Evolutionary conservation across 495 filamentous ascomycete species (phyloP), one percentile per base, ranked within the genome.

Genomic region (Hyphodiscus hymeniophilus): DNA sequence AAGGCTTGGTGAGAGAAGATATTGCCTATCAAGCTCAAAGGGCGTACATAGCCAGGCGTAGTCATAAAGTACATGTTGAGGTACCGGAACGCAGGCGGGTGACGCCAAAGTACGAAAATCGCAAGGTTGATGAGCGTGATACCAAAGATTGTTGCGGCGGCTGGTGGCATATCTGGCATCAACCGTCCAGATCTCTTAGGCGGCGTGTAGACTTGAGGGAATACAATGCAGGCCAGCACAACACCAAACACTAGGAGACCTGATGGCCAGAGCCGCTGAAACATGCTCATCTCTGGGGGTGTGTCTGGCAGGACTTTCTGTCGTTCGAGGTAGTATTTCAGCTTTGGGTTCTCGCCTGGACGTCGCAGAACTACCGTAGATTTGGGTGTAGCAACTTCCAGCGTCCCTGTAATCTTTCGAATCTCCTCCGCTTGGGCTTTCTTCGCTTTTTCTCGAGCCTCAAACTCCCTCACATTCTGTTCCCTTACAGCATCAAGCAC

Each of bases 1-100:
- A 80, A 45, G 0, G 62, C 59, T 48, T 92, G 84, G 59, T 98
- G 92, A 30, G 85, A 89, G 66, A 95, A 94, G 31, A 76, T 65
- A 55, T 75, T 81, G 12, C 83, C 83, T 10, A 97, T 47, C 41
- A 94, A 61, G 42, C 74, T 73, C 7, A 80, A 41, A 6, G 82
- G 70, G 32, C 71, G 67, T 2, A 90, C 89, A 33, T 81, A 81
- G 6, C 77, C 82, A 3, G 86, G 76, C 13, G 84, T 67, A 8
- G 81, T 65, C 33, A 92, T 72, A 59, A 95, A 87, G 62, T 88
- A 87, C 31, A 70, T 77, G 60, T 94, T 95, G 30, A 96, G 63
- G 10, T 84, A 34, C n/a, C 66, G 63, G 83, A 85, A 95, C 11
- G 80, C 47, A 0, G 80, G 74, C 3, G 88, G 87, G 3, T 77